A percentile compares a stretch with the other conserved stretches of the same genome.
phyloP scores from a whole-genome alignment of 2,329 filamentous ascomycete genomes.

The Fusarium sp. region DNA sequence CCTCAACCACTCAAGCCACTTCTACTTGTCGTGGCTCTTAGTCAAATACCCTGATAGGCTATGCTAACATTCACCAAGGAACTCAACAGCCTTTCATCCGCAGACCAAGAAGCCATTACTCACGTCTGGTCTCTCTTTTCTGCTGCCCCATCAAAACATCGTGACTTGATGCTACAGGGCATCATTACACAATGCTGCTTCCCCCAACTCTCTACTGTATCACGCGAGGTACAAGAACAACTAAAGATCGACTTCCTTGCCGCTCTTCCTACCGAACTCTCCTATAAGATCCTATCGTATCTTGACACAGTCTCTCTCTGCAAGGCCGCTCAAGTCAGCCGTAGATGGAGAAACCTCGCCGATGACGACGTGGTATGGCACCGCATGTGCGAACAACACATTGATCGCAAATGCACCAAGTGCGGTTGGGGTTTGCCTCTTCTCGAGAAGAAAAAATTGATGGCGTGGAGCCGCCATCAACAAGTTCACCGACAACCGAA shows the following conservation, averaged over 20 bases:
- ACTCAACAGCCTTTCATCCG: slow-evolving; percentile 80
- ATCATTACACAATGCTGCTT: slow-evolving; percentile 98
- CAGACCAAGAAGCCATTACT: slow-evolving; percentile 93
- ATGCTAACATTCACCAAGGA: slow-evolving; percentile 59
- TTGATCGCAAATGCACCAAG: slow-evolving; percentile 90
- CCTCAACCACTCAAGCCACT: background rate
- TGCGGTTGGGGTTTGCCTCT: slow-evolving; percentile 95
- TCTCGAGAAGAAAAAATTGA: slow-evolving; percentile 85
- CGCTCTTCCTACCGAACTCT: slow-evolving; percentile 87
- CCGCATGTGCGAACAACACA: slow-evolving; percentile 97
- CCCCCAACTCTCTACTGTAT: slow-evolving; percentile 92
- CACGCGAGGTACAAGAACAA: slow-evolving; percentile 87
- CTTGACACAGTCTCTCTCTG: slow-evolving; percentile 94
- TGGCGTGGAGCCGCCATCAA: slow-evolving; percentile 86
- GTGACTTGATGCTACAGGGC: slow-evolving; percentile 95
- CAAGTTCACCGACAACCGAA: slow-evolving; percentile 61
- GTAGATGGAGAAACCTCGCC: slow-evolving; percentile 86
- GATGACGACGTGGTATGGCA: slow-evolving; percentile 98
- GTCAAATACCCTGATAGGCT: background rate
- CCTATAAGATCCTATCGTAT: slow-evolving; percentile 91
- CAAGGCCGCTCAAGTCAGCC: slow-evolving; percentile 93
- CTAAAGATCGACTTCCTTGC: slow-evolving; percentile 97
- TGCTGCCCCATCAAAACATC: slow-evolving; percentile 89
- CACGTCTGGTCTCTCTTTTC: slow-evolving; percentile 99
- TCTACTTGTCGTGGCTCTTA: background rate